These are phyloP conservation scores for Tetrahymena thermophila DNA, from an alignment of 73 alveolate genomes.

Conservation along the genomic window DNA sequence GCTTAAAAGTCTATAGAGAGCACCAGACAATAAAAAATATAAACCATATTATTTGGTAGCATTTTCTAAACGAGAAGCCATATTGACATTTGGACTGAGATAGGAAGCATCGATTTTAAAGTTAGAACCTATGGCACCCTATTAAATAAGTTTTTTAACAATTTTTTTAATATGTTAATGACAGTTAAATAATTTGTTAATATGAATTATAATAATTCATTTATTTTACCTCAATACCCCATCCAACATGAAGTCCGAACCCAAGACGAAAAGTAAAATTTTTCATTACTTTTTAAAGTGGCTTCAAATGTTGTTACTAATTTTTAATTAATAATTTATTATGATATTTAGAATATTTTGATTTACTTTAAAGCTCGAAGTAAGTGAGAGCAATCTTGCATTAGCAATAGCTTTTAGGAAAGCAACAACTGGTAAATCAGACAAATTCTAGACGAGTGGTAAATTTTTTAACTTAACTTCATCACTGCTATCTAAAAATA, in stretches of 20 bases:
- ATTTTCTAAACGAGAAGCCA: slow-evolving; percentile 56
- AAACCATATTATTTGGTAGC: slow-evolving; percentile 51
- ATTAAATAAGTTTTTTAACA: slow-evolving; percentile 1
- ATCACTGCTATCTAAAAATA: neutral
- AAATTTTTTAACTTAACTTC: neutral
- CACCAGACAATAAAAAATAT: slow-evolving; percentile 47
- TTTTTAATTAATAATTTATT: neutral
- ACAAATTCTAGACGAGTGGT: slow-evolving; percentile 26
- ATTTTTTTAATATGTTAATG: too few species aligned
- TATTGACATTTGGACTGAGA: slow-evolving; percentile 52
- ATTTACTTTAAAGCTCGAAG: neutral
- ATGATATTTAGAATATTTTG: too few species aligned
- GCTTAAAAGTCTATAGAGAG: slow-evolving; percentile 47
- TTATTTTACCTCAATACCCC: slow-evolving; percentile 87
- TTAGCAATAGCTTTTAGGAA: slow-evolving; percentile 63
- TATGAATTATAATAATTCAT: neutral
- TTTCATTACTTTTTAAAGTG: neutral
- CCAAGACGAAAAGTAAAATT: slow-evolving; percentile 56
- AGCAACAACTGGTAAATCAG: slow-evolving; percentile 61
- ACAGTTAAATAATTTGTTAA: too few species aligned
- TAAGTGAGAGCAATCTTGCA: neutral
- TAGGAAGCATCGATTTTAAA: slow-evolving; percentile 59
- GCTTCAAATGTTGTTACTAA: neutral
- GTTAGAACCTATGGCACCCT: slow-evolving; percentile 58
- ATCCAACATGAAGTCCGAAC: slow-evolving; percentile 85